Base-by-base conservation (phyloP, 805 yeast species). In the Yarrowia yakushimensis region DNA sequence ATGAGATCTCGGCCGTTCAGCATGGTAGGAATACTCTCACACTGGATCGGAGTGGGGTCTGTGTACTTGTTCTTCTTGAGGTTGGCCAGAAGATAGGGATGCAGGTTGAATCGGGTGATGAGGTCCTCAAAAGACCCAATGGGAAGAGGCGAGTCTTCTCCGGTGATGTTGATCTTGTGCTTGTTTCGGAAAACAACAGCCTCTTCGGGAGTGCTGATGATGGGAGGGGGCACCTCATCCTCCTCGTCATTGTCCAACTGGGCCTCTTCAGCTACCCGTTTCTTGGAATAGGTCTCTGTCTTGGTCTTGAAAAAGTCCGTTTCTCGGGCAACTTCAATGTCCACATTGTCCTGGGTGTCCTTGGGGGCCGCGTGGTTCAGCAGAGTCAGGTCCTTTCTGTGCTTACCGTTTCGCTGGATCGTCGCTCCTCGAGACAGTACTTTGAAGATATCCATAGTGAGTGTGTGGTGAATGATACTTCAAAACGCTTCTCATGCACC, bases 31-130 rank as follows among this genome's bases (percentile, higher is more conserved):
- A 94, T 85, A 1, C 91, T 84, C 73, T 94, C 97, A 65, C 90
- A 82, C 75, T 94, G 99, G 68, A 94, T 89, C 3, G 97, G 86
- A 0, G 99, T 93, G 6, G 99, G 98, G 65, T 85, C 88, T 0
- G 85, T 81, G 70, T 92, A 92, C 60, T 85, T 87, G 48, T 86
- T 82, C 11, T 82, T 82, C 20, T 85, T 77, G 65, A 93, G 75
- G 69, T 91, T 92, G 27, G 79, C 74, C 34, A 87, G 74, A 30
- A 90, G 75, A 63, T 74, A 76, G 64, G 77, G 78, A 69, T 87
- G 85, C 33, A 94, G 75, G 43, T 83, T 78, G 74, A 86, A 91
- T 62, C 97, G 79, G 1, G 82, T 73, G 2, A 82, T 79, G 63
- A 94, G 78, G 71, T 93, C 97, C 66, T 86, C 86, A 72, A 94